Evolutionary conservation across 495 filamentous ascomycete genomes (phyloP).

Genomic region (Cercophora newfieldiana): DNA sequence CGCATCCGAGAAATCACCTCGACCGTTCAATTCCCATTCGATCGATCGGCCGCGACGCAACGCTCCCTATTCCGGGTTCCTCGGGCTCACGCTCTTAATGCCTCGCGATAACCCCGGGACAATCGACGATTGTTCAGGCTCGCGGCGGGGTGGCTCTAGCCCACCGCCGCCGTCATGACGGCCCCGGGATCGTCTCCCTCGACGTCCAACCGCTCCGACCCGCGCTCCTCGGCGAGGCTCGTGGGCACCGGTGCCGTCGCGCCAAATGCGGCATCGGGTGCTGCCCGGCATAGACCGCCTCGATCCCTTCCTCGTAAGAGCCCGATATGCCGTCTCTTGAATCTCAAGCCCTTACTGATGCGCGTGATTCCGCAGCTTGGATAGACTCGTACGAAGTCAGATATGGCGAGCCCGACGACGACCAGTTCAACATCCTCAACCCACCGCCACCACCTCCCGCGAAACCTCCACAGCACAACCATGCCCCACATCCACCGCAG

Average conservation of each 20-base stretch:
- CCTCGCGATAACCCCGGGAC: constrained; percentile 5
- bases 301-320: constrained; percentile 46
- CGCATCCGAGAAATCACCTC: neutral
- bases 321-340: neutral
- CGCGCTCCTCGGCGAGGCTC: constrained; percentile 23
- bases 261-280: neutral
- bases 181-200: constrained; percentile 24
- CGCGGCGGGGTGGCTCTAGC: constrained; percentile 5
- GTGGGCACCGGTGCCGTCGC: constrained; percentile 16
- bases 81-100: constrained; percentile 16
- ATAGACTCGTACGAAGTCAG: constrained; percentile 51
- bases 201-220: constrained; percentile 27
- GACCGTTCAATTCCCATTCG: neutral
- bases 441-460: constrained; percentile 51
- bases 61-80: neutral
- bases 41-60: neutral
- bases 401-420: constrained; percentile 38
- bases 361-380: constrained; percentile 44
- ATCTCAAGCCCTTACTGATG: constrained; percentile 22
- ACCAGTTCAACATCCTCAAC: constrained; percentile 29
- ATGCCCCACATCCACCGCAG: constrained; percentile 47
- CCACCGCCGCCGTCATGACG: constrained; percentile 26
- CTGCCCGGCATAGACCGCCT: constrained; percentile 20
- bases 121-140: neutral
- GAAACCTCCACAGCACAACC: constrained; percentile 61